A percentile compares a stretch with the other conserved stretches of the same genome.
Conservation (phyloP, 306 rosid genomes). For the Betula pendula region DNA sequence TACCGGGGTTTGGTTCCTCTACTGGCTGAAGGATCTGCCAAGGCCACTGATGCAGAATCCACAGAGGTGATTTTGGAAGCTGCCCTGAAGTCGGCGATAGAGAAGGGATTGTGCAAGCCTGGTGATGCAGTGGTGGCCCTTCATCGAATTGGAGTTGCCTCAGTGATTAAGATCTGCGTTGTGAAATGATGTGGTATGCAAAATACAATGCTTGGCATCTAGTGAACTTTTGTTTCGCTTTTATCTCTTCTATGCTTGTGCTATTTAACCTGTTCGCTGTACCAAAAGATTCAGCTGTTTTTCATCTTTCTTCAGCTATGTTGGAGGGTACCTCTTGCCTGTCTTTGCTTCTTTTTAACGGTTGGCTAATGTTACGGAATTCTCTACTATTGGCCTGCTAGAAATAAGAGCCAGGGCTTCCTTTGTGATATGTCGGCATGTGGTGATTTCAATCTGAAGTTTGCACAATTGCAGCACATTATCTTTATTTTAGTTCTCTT, state of each 20-base stretch:
- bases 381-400: constrained; percentile 13
- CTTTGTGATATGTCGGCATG: too few species aligned
- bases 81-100: constrained; percentile 74
- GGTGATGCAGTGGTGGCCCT: constrained; percentile 93
- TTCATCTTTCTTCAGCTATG: neutral
- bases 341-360: constrained; percentile 12
- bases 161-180: constrained; percentile 86
- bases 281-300: too few species aligned
- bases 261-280: constrained; percentile 1
- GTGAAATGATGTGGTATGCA: constrained; percentile 50
- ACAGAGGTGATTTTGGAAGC: constrained; percentile 92
- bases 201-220: constrained; percentile 19
- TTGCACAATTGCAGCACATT: neutral
- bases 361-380: constrained; percentile 5
- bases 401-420: constrained; percentile 25
- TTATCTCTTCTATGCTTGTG: constrained; percentile 12
- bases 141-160: constrained; percentile 86
- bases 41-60: constrained; percentile 98
- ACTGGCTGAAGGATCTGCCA: constrained; percentile 92
- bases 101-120: constrained; percentile 67
- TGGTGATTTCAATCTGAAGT: neutral
- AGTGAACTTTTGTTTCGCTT: constrained; percentile 28
- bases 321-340: constrained; percentile 15
- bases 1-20: constrained; percentile 91
- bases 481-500: neutral